Evolutionary conservation across 1,139 yeast species (phyloP).

Genomic region (Arxiozyma bovina): DNA sequence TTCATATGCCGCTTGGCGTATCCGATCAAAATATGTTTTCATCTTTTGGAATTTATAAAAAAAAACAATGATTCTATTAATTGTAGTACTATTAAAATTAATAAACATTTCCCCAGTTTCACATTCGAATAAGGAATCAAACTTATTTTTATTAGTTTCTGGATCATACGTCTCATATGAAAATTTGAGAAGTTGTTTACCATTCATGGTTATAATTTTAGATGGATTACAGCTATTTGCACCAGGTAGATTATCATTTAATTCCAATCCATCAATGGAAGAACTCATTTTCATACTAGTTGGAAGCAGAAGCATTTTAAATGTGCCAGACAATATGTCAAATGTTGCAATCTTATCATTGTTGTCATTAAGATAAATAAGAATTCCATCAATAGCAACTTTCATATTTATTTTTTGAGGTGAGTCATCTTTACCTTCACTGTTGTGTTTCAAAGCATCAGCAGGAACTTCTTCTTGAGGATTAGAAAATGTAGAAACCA

Average conservation of each 20-base stretch:
- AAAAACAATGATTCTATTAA: conserved; percentile 57
- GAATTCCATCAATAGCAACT: conserved; percentile 64
- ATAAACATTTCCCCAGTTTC: conserved; percentile 67
- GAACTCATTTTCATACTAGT: conserved; percentile 70
- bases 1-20: conserved; percentile 75
- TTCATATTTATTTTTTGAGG: conserved; percentile 69
- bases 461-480: conserved; percentile 61
- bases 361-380: conserved; percentile 73
- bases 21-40: conserved; percentile 80
- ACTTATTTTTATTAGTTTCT: conserved; percentile 39
- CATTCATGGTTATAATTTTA: conserved; percentile 69
- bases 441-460: conserved; percentile 58
- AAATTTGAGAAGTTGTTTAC: conserved; percentile 73
- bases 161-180: conserved; percentile 73
- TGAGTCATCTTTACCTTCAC: conserved; percentile 45
- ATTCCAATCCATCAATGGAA: conserved; percentile 69
- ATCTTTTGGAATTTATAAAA: conserved; percentile 69
- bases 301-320: conserved; percentile 59
- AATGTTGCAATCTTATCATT: conserved; percentile 75
- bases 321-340: conserved; percentile 63
- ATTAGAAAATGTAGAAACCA: conserved; percentile 79
- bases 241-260: conserved; percentile 66
- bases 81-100: conserved; percentile 74
- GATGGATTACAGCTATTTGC: conserved; percentile 33
- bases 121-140: conserved; percentile 53